phyloP scores from a whole-genome alignment of 2,329 filamentous ascomycete genomes.

The Cladosporium sp. region DNA sequence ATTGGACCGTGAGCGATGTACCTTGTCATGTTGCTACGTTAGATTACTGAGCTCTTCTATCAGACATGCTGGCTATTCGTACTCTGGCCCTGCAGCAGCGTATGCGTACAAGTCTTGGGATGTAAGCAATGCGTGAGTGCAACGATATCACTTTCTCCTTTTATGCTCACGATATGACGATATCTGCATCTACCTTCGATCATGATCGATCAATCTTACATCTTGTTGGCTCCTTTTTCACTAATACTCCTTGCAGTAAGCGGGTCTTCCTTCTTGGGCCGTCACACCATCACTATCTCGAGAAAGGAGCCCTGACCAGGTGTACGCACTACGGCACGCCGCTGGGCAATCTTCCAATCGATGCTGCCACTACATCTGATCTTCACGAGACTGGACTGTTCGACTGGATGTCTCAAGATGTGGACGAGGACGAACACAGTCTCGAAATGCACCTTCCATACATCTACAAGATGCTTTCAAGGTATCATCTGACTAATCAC shows the following conservation, averaged over 20 bases:
- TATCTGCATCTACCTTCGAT: neutral
- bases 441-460: constrained; percentile 96
- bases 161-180: neutral
- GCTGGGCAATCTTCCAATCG: constrained; percentile 65
- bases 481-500: constrained; percentile 28
- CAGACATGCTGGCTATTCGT: constrained; percentile 90
- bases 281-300: constrained; percentile 81
- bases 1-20: constrained; percentile 72
- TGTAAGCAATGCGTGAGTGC: constrained; percentile 64
- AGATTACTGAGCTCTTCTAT: constrained; percentile 12
- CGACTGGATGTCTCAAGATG: constrained; percentile 57
- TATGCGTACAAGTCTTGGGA: constrained; percentile 93
- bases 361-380: constrained; percentile 51
- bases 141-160: neutral
- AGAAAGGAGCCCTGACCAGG: constrained; percentile 69
- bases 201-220: too few relatives aligned
- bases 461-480: constrained; percentile 71
- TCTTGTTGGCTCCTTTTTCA: too few relatives aligned
- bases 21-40: neutral
- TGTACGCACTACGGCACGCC: constrained; percentile 71
- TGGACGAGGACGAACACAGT: constrained; percentile 83
- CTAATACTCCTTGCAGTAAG: constrained; percentile 50
- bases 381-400: constrained; percentile 55
- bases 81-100: constrained; percentile 86
- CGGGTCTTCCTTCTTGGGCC: constrained; percentile 89